phyloP scores from a whole-genome alignment of 2,329 filamentous ascomycete genomes.

The Plenodomus lindquistii region DNA sequence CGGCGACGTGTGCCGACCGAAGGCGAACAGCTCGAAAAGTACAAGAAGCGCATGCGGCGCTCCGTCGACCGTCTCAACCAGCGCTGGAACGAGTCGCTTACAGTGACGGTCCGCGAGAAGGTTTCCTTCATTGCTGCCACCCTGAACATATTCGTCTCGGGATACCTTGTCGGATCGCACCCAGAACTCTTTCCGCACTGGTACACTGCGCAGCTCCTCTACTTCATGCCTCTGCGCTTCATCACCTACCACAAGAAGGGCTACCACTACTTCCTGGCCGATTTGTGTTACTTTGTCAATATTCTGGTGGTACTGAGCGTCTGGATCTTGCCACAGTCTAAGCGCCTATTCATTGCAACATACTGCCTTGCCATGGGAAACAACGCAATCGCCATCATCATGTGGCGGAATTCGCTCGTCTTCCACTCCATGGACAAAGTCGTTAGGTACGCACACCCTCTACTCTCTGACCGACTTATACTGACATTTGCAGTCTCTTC shows the following conservation, averaged over 20 bases:
- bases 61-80: slow-evolving; percentile 85
- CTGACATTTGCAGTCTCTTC: slow-evolving; percentile 67
- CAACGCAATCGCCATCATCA: slow-evolving; percentile 95
- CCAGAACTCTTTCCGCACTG: slow-evolving; percentile 88
- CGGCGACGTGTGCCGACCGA: slow-evolving; percentile 80
- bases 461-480: neutral
- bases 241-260: slow-evolving; percentile 89
- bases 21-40: slow-evolving; percentile 91
- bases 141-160: slow-evolving; percentile 95
- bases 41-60: slow-evolving; percentile 81
- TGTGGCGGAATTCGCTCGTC: slow-evolving; percentile 98
- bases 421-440: slow-evolving; percentile 99
- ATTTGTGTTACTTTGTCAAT: slow-evolving; percentile 98
- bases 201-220: slow-evolving; percentile 85
- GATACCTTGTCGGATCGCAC: slow-evolving; percentile 85
- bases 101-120: slow-evolving; percentile 89
- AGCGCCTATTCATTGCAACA: slow-evolving; percentile 86
- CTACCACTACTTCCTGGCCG: slow-evolving; percentile 89
- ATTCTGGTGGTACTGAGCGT: slow-evolving; percentile 78
- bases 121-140: slow-evolving; percentile 94
- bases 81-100: slow-evolving; percentile 87
- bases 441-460: slow-evolving; percentile 62
- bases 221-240: slow-evolving; percentile 96
- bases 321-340: slow-evolving; percentile 89
- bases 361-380: slow-evolving; percentile 95